Percentiles rank a stretch among this genome's conserved stretches.
Conservation (phyloP, 2,329 filamentous ascomycete species). For the Truncatella angustata region DNA sequence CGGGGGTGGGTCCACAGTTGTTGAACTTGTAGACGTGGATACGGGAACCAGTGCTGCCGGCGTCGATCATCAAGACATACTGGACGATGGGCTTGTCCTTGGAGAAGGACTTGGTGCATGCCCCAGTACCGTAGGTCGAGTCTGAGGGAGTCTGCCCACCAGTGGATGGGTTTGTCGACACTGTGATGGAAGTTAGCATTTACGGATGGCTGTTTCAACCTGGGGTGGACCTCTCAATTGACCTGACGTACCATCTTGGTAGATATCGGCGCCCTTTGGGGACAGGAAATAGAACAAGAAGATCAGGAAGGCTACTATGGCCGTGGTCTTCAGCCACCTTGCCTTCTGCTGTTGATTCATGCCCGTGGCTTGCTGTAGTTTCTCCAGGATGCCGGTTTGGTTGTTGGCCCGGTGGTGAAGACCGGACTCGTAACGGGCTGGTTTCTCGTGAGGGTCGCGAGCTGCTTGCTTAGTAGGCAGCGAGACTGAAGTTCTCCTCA, state of each 20-base stretch:
- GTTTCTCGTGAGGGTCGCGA: constrained; percentile 65
- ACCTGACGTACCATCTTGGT: constrained; percentile 42
- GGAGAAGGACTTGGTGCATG: constrained; percentile 80
- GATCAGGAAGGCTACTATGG: constrained; percentile 58
- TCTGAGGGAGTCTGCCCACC: constrained; percentile 57
- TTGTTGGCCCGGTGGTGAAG: constrained; percentile 27
- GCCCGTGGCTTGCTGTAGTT: constrained; percentile 51
- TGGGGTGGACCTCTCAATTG: too few relatives aligned
- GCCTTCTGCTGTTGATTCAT: constrained; percentile 65
- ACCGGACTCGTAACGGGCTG: constrained; percentile 54
- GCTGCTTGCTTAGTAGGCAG: constrained; percentile 59
- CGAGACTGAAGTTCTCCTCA: constrained; percentile 66
- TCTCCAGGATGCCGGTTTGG: constrained; percentile 48
- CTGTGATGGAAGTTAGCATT: too few relatives aligned
- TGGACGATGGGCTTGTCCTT: constrained; percentile 92
- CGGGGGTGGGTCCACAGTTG: constrained; percentile 93
- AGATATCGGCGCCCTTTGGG: constrained; percentile 55
- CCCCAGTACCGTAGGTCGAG: constrained; percentile 63
- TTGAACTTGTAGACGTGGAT: constrained; percentile 99
- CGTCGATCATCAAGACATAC: constrained; percentile 98
- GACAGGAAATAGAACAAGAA: constrained; percentile 64
- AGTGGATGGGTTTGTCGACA: not conserved
- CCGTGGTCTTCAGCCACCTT: constrained; percentile 64
- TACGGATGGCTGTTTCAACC: too few relatives aligned
- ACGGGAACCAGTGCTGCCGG: constrained; percentile 93